Percentiles rank a stretch among this genome's conserved stretches.
These are phyloP conservation scores for Thalassia testudinum DNA, from an alignment of 116 monocot genomes.

Conservation along the genomic window DNA sequence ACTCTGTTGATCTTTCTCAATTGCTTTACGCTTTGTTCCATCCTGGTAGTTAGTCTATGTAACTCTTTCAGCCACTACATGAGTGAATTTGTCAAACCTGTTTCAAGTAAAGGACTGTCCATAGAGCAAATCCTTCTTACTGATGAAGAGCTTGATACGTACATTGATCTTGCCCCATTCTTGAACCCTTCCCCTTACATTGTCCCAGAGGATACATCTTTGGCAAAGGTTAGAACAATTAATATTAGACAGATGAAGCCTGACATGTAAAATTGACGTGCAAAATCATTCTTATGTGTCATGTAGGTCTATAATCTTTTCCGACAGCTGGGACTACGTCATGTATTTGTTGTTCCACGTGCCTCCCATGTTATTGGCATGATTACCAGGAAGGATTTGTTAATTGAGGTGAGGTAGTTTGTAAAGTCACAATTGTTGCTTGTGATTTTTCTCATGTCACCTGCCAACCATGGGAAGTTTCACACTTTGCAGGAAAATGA, in stretches of 20 bases:
- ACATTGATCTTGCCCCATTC: slow-evolving; percentile 95
- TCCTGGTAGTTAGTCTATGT: background rate
- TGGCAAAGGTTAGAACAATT: slow-evolving; percentile 57
- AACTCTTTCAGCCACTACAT: slow-evolving; percentile 48
- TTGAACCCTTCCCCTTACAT: slow-evolving; percentile 90
- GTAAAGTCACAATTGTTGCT: too few relatives aligned
- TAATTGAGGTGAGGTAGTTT: slow-evolving; percentile 49
- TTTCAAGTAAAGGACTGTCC: slow-evolving; percentile 84
- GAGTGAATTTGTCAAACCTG: slow-evolving; percentile 95
- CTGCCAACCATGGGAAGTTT: too few relatives aligned
- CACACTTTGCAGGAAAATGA: too few relatives aligned
- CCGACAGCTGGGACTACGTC: slow-evolving; percentile 88
- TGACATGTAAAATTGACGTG: too few relatives aligned
- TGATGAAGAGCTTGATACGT: slow-evolving; percentile 72
- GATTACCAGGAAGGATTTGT: slow-evolving; percentile 93
- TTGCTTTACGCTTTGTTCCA: background rate
- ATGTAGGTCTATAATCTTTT: slow-evolving; percentile 95
- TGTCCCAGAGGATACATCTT: slow-evolving; percentile 96
- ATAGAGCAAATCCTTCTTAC: slow-evolving; percentile 73
- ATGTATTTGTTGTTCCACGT: slow-evolving; percentile 95
- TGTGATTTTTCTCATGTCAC: too few relatives aligned
- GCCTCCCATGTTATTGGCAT: slow-evolving; percentile 85
- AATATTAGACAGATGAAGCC: too few relatives aligned
- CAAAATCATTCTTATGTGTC: background rate
- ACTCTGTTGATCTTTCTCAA: background rate